These are phyloP conservation scores for Citrus trifoliata DNA, from an alignment of 345 rosid species.

Conservation along the genomic window DNA sequence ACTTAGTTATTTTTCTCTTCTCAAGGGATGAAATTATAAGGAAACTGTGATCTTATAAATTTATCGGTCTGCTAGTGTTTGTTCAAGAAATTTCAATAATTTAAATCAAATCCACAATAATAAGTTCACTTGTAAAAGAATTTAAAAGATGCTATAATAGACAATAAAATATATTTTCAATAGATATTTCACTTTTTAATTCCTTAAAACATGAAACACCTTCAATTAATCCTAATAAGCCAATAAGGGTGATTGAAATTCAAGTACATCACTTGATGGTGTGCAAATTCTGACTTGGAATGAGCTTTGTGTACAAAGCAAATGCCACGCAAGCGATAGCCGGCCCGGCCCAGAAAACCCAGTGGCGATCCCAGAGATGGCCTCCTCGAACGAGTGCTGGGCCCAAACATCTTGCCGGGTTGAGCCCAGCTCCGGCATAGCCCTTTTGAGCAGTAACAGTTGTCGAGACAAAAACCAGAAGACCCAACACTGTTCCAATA, in stretches of 20 bases:
- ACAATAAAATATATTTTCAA: too few species aligned
- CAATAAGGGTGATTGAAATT: not conserved
- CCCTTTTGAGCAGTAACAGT: constrained; percentile 36
- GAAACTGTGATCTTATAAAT: too few species aligned
- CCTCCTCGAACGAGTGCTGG: constrained; percentile 29
- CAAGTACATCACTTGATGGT: not conserved
- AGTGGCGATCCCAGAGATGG: constrained; percentile 31
- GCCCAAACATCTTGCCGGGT: constrained; percentile 50
- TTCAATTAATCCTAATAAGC: not conserved
- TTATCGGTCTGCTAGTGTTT: too few species aligned
- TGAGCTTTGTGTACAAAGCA: constrained; percentile 17
- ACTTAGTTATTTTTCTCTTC: too few species aligned
- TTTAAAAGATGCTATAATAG: too few species aligned
- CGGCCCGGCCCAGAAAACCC: constrained; percentile 36
- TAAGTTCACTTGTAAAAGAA: too few species aligned
- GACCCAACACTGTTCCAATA: constrained; percentile 33
- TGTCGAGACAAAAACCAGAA: constrained; percentile 41
- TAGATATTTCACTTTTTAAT: not conserved
- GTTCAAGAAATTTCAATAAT: not conserved
- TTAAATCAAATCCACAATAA: too few species aligned
- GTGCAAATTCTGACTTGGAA: constrained; percentile 19
- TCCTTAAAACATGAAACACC: not conserved
- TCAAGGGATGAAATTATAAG: too few species aligned
- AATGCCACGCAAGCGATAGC: constrained; percentile 22
- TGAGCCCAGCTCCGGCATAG: constrained; percentile 49